phyloP scores from a whole-genome alignment of 148 eudicot species.

The Camellia sinensis region DNA sequence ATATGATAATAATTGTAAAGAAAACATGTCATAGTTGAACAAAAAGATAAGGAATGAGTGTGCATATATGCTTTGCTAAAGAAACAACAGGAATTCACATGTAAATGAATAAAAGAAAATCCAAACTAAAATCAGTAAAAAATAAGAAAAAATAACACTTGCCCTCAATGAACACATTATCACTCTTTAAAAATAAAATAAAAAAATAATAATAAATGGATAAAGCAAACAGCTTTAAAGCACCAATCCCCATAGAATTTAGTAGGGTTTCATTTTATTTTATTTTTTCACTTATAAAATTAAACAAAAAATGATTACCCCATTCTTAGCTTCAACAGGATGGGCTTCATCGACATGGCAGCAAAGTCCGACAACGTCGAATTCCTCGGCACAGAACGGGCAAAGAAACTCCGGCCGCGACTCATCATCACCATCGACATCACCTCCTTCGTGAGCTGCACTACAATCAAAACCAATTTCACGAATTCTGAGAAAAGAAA shows the following conservation, averaged over 20 bases:
- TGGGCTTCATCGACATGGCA: slow-evolving; percentile 95
- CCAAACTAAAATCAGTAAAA: neutral
- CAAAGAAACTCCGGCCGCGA: slow-evolving; percentile 73
- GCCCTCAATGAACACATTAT: neutral
- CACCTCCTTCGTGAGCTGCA: slow-evolving; percentile 46
- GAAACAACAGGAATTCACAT: neutral
- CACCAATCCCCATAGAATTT: neutral
- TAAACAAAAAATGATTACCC: slow-evolving; percentile 47
- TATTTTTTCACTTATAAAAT: neutral
- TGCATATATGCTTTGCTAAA: neutral
- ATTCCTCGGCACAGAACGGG: slow-evolving; percentile 89
- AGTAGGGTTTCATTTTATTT: too few species aligned
- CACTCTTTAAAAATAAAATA: neutral
- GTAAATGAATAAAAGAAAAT: neutral
- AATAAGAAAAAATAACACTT: neutral
- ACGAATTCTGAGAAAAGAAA: neutral
- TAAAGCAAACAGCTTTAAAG: neutral
- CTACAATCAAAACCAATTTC: neutral
- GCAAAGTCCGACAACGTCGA: slow-evolving; percentile 84
- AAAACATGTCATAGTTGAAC: neutral
- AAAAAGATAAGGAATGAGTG: neutral
- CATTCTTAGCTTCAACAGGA: slow-evolving; percentile 67
- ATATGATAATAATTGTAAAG: too few species aligned
- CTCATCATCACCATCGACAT: slow-evolving; percentile 62
- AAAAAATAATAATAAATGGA: neutral